Evolutionary conservation across 768 basidiomycete genomes (phyloP), one percentile per base, ranked within the genome.

Genomic region (Candolleomyces aberdarensis): DNA sequence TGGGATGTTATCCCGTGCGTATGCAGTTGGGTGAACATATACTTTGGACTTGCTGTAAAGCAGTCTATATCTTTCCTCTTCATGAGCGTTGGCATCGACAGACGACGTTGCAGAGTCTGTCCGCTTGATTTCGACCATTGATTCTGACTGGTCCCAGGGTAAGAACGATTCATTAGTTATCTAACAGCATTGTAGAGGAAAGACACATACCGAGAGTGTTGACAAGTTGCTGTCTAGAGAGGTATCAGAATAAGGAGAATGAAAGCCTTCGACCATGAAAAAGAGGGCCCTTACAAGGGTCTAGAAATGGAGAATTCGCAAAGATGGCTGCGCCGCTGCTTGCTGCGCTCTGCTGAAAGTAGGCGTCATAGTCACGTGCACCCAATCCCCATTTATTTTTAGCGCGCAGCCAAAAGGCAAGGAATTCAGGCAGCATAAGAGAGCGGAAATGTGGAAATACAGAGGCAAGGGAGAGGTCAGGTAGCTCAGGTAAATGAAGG

Each of bases 11-110:
- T 98, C 97, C 68, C 90, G 83, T 2, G 90, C 81, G 71, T 94
- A 96, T 3, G 90, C 86, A 2, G 95, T 96, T 0, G 97, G 97
- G 66, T 98, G 93, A 48, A 99, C 87, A 70, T 96, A 95, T 49
- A 98, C 96, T 72, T 95, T 96, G 46, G 90, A 92, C 72, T 96
- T 97, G 73, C 87, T 89, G 67, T 94, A 97, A 14, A 98, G 72
- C 52, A 98, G 79, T 49, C 91, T 80, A 70, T 85, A 84, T 71
- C 84, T 86, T 65, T 88, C 86, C 58, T 83, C 80, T 7, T 68
- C 67, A 52, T 62, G 31, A 22, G 41, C 48, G 41, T 57, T 57
- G 44, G 57, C 51, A 52, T 60, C 59, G 41, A 67, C 55, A 29
- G 48, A 62, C 61, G 62, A 67, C 67, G 57, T 69, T 56, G 69